phyloP scores from a whole-genome alignment of 2,329 filamentous ascomycete genomes.

The Curvularia spicifera region DNA sequence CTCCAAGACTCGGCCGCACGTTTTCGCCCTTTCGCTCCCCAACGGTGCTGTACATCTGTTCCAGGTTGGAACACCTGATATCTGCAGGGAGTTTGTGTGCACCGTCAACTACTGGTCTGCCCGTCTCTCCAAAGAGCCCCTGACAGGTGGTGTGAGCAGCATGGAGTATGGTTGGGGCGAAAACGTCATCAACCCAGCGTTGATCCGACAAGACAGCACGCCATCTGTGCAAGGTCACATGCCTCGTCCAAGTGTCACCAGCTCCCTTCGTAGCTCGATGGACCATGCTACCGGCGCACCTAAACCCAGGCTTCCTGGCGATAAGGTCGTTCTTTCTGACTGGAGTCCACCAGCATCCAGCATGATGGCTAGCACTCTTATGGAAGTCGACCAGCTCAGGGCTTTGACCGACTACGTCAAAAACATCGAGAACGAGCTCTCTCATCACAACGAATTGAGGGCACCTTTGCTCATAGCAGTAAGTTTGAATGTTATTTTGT shows the following conservation, averaged over 20 bases:
- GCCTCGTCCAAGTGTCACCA: conserved; percentile 63
- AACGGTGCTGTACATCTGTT: conserved; percentile 97
- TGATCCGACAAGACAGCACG: conserved; percentile 52
- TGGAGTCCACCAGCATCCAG: conserved; percentile 91
- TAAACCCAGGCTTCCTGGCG: conserved; percentile 76
- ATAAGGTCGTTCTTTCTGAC: conserved; percentile 81
- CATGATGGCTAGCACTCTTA: conserved; percentile 79
- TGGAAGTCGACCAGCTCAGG: conserved; percentile 81
- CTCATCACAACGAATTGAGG: conserved; percentile 86
- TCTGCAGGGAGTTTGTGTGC: conserved; percentile 90
- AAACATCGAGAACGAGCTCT: conserved; percentile 83
- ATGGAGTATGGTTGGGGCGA: conserved; percentile 98
- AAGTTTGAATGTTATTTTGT: conserved; percentile 41
- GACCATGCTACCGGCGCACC: conserved; percentile 63
- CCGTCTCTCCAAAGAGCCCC: conserved; percentile 87
- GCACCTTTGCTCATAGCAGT: conserved; percentile 83
- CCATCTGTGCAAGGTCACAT: conserved; percentile 43
- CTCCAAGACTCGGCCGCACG: conserved; percentile 85
- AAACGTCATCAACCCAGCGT: conserved; percentile 68
- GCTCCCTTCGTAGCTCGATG: conserved; percentile 66
- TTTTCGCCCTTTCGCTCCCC: conserved; percentile 91
- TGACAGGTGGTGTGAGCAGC: conserved; percentile 92
- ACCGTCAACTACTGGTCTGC: conserved; percentile 99
- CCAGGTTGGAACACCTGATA: conserved; percentile 93
- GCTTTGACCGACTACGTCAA: conserved; percentile 79